Conservation (phyloP, 257 asterid genomes). For the Salvia miltiorrhiza region DNA sequence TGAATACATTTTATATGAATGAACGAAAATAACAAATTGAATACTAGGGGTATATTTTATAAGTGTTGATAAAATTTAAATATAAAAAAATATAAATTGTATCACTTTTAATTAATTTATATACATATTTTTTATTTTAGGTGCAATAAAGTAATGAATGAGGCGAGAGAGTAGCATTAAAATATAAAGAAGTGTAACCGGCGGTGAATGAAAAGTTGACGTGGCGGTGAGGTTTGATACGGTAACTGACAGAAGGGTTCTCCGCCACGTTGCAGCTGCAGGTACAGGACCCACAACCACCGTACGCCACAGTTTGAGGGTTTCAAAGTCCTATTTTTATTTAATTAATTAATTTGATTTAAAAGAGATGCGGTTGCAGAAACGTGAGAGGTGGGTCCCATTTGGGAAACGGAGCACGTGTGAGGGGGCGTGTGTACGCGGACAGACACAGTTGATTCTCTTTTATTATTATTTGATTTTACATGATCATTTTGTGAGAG, state of each 20-base stretch:
- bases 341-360: background rate
- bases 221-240: slow-evolving; percentile 37
- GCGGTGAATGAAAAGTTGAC: background rate
- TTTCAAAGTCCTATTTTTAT: slow-evolving; percentile 1
- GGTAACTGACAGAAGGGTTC: slow-evolving; percentile 27
- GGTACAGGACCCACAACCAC: slow-evolving; percentile 32
- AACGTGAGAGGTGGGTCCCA: slow-evolving; percentile 36
- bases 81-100: too few species aligned
- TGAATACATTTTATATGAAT: too few species aligned
- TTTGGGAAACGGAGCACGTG: slow-evolving; percentile 40
- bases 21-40: too few species aligned
- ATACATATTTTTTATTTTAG: too few species aligned
- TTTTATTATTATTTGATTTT: too few species aligned
- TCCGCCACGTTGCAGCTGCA: slow-evolving; percentile 28
- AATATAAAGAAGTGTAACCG: too few species aligned
- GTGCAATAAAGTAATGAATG: too few species aligned
- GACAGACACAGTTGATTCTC: slow-evolving; percentile 7
- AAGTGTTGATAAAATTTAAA: too few species aligned
- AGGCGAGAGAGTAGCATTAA: too few species aligned
- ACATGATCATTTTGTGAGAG: background rate
- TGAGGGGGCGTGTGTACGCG: slow-evolving; percentile 12
- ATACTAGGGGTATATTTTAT: too few species aligned
- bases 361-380: slow-evolving; percentile 18
- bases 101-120: too few species aligned
- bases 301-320: slow-evolving; percentile 32